Evolutionary conservation across 2,329 filamentous ascomycete genomes (phyloP), one percentile per base, ranked within the genome.

Genomic region (Davidsoniella virescens): DNA sequence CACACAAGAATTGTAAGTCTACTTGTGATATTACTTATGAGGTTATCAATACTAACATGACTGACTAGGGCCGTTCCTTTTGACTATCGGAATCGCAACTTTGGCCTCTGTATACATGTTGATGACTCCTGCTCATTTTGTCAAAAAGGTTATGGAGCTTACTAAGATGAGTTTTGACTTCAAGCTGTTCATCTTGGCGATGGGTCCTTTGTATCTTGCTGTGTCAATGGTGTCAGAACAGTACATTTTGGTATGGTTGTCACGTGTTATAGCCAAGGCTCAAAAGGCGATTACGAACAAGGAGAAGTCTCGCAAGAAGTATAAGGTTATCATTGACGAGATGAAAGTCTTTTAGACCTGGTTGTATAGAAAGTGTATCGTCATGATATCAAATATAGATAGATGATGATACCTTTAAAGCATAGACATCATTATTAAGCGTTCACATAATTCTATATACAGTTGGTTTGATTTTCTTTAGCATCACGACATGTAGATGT

Each of bases 241-340:
- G 51, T 73, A 76, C 50, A 38, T 92, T 4, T 82, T 95, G 54
- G 78, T 80, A 36, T 65, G 66, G 18, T 56, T 94, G 50, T 82
- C 87, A 16, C 78, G 76, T 54, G 64, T 70, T 44, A 67, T 94
- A 50, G 87, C 85, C 1, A 67, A 66, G 26, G 56, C 73, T 14
- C 82, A 79, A 60, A 65, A 73, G 47, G 65, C 63, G n/a, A 50
- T 87, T 62, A 65, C 75, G 57, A 63, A 74, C 46, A 71, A 70
- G 60, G 66, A 69, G 41, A 95, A 95, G 69, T 78, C 82, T 65
- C 75, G 87, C 56, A 94, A 94, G 65, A 71, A 80, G 66, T 95
- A 95, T 62, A 96, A 96, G 67, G 58, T 86, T 17, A 80, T 95
- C 26, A 61, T 73, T 46, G 83, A 92, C 60, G 69, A 76, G 51